These are phyloP conservation scores for Coemansia guatemalensis DNA, from an alignment of 192 early-diverging fungal genomes.

Conservation along the genomic window DNA sequence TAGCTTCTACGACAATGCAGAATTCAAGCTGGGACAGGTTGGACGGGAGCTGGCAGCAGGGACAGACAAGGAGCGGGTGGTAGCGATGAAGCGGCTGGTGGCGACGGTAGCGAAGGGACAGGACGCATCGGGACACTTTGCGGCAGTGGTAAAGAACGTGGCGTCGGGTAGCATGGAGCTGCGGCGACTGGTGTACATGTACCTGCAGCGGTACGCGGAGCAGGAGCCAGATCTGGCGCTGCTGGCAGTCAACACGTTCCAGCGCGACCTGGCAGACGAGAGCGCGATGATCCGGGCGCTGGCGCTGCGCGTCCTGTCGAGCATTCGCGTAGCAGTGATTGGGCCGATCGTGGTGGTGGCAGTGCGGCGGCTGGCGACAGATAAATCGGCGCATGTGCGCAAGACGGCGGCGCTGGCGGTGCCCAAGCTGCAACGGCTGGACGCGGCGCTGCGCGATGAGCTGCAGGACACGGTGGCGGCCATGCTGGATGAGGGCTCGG, in stretches of 20 bases:
- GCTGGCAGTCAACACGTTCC: slow-evolving; percentile 96
- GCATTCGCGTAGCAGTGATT: slow-evolving; percentile 91
- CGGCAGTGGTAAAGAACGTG: slow-evolving; percentile 97
- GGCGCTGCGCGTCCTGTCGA: slow-evolving; percentile 94
- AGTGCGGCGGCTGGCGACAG: slow-evolving; percentile 81
- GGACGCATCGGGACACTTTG: slow-evolving; percentile 88
- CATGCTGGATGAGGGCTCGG: slow-evolving; percentile 81
- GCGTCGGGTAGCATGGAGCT: slow-evolving; percentile 86
- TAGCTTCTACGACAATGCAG: slow-evolving; percentile 89
- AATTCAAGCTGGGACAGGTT: slow-evolving; percentile 79
- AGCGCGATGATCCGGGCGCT: slow-evolving; percentile 94
- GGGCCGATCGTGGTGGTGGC: slow-evolving; percentile 89
- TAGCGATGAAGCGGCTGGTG: slow-evolving; percentile 87
- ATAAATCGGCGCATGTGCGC: slow-evolving; percentile 90
- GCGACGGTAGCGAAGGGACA: slow-evolving; percentile 90
- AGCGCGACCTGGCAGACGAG: slow-evolving; percentile 90
- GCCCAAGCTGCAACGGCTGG: slow-evolving; percentile 76
- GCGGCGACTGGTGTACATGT: slow-evolving; percentile 95
- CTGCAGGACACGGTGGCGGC: slow-evolving; percentile 73
- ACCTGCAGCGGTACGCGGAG: slow-evolving; percentile 91
- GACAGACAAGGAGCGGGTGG: slow-evolving; percentile 89
- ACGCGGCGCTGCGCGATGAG: slow-evolving; percentile 70
- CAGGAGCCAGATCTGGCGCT: slow-evolving; percentile 95
- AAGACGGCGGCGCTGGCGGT: slow-evolving; percentile 91
- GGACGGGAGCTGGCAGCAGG: slow-evolving; percentile 73